phyloP scores from a whole-genome alignment of 768 basidiomycete species.

The Amanita pseudoporphyria region DNA sequence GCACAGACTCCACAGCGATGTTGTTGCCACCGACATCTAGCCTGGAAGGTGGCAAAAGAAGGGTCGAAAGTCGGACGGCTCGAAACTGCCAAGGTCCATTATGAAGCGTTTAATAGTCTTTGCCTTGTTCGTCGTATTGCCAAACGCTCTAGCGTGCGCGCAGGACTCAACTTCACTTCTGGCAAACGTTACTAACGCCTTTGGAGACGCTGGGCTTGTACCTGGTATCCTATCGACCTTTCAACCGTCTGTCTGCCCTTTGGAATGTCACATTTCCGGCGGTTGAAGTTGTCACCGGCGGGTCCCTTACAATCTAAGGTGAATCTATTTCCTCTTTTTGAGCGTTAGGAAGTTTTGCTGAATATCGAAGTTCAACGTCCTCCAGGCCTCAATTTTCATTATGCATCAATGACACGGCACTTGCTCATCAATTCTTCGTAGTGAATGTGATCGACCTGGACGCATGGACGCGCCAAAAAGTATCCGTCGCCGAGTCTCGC shows the following conservation, averaged over 20 bases:
- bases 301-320: constrained; percentile 27
- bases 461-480: constrained; percentile 30
- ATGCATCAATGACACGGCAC: constrained; percentile 15
- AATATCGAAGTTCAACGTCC: constrained; percentile 14
- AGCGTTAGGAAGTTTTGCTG: not conserved
- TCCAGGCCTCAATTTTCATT: constrained; percentile 23
- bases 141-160: not conserved
- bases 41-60: too few relatives aligned
- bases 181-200: constrained; percentile 19
- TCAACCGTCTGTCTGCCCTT: constrained; percentile 24
- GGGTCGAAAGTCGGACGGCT: too few relatives aligned
- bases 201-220: constrained; percentile 29
- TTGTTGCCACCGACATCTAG: too few relatives aligned
- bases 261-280: constrained; percentile 30
- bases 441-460: constrained; percentile 34
- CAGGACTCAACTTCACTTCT: not conserved
- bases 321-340: constrained; percentile 13
- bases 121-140: constrained; percentile 11
- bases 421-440: constrained; percentile 24
- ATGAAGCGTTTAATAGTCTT: not conserved
- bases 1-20: too few relatives aligned
- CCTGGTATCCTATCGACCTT: constrained; percentile 30
- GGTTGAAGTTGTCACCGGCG: constrained; percentile 23
- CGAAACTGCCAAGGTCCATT: not conserved
- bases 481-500: constrained; percentile 25